phyloP scores from a whole-genome alignment of 1,284 basidiomycete species.

The Lignosus rhinocerotis region DNA sequence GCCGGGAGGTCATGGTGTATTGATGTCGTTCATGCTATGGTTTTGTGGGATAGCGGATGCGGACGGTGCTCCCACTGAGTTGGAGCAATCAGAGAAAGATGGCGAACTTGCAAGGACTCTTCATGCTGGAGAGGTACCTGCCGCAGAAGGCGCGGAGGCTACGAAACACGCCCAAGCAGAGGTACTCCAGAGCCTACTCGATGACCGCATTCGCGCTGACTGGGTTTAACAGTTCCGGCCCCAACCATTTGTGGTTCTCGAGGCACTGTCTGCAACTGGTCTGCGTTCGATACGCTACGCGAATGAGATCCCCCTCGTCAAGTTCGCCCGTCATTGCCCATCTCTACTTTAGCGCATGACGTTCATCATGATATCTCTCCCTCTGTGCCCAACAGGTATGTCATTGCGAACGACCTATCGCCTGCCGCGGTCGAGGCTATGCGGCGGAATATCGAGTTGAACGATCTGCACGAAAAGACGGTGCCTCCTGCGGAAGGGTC shows the following conservation, averaged over 20 bases:
- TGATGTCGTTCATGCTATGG: neutral
- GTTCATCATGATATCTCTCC: neutral
- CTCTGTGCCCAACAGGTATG: conserved; percentile 52
- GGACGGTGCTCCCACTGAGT: neutral
- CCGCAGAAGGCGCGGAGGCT: conserved; percentile 1
- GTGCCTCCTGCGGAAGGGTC: conserved; percentile 18
- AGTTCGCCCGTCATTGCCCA: conserved; percentile 43
- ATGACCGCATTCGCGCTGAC: neutral
- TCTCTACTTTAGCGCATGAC: neutral
- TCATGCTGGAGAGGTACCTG: neutral
- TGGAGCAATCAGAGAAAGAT: neutral
- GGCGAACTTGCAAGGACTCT: neutral
- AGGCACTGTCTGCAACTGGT: conserved; percentile 95
- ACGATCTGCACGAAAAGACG: conserved; percentile 62
- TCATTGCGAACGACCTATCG: conserved; percentile 94
- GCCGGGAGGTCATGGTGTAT: conserved; percentile 5
- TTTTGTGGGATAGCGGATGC: conserved; percentile 9
- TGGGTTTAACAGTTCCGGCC: conserved; percentile 33
- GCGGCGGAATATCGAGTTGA: conserved; percentile 86
- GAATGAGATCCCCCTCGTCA: conserved; percentile 92
- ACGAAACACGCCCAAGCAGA: conserved; percentile 6
- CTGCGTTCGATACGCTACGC: conserved; percentile 96
- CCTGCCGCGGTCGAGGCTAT: conserved; percentile 85
- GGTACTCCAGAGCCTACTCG: conserved; percentile 1
- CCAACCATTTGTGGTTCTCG: conserved; percentile 82